Conservation (phyloP, 2,329 filamentous ascomycete genomes). For the Fulvia fulva region DNA sequence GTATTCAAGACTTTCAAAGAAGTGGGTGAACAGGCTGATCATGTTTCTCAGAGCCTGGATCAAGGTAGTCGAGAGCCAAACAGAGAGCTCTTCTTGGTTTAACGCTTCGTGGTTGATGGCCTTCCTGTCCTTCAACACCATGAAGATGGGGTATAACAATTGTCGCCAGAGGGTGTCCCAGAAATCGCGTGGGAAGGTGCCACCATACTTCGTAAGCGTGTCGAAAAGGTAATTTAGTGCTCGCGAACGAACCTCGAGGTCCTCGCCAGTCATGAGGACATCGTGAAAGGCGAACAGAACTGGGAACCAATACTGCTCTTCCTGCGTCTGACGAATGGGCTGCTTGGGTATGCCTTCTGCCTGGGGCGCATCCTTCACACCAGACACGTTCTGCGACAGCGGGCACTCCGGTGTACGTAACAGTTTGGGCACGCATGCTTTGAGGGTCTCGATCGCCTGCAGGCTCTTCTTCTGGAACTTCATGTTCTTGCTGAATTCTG, state of each 20-base stretch:
- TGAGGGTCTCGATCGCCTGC: constrained; percentile 90
- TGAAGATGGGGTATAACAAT: constrained; percentile 95
- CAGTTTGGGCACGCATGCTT: constrained; percentile 92
- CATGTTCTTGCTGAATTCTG: constrained; percentile 97
- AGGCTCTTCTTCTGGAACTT: constrained; percentile 98
- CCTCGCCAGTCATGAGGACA: constrained; percentile 97
- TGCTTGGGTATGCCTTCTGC: constrained; percentile 55
- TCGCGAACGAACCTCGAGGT: constrained; percentile 84
- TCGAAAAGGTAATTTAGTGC: constrained; percentile 97
- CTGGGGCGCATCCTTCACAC: constrained; percentile 42
- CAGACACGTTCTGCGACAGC: constrained; percentile 62
- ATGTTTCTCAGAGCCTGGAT: constrained; percentile 97
- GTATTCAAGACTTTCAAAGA: constrained; percentile 91
- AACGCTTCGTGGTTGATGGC: constrained; percentile 94
- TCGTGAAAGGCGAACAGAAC: constrained; percentile 98
- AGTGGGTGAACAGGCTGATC: constrained; percentile 98
- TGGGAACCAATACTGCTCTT: constrained; percentile 98
- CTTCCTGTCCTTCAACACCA: constrained; percentile 83
- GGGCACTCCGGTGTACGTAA: constrained; percentile 93
- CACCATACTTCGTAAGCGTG: constrained; percentile 81
- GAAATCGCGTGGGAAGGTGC: constrained; percentile 87
- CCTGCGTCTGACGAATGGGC: constrained; percentile 76
- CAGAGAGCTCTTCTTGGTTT: constrained; percentile 93
- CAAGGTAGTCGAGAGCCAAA: constrained; percentile 99
- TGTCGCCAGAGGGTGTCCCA: constrained; percentile 99